phyloP scores from a whole-genome alignment of 108 stramenopile genomes.

The Mediolabrus comicus region DNA sequence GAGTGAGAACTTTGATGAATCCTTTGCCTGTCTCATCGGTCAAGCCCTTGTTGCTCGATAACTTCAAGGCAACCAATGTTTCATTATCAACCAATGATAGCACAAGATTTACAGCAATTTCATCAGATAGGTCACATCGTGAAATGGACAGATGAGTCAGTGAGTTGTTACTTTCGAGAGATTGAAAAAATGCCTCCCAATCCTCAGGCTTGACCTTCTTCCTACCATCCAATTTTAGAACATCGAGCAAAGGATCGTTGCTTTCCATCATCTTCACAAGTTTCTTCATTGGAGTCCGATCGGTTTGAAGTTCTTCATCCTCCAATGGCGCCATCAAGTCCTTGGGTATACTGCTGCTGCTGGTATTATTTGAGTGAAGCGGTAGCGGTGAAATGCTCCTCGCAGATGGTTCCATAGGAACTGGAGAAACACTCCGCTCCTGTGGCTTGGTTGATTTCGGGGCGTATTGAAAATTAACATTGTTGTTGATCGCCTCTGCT shows the following conservation, averaged over 20 bases:
- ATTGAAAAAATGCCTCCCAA: constrained; percentile 26
- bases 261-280: constrained; percentile 13
- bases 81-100: constrained; percentile 28
- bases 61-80: constrained; percentile 10
- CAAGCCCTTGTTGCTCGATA: constrained; percentile 14
- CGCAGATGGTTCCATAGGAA: neutral
- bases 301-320: constrained; percentile 7
- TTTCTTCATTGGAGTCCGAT: constrained; percentile 13
- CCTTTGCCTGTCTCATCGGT: constrained; percentile 11
- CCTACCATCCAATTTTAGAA: constrained; percentile 26
- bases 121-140: constrained; percentile 19
- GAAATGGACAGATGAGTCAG: constrained; percentile 21
- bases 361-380: neutral
- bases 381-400: neutral
- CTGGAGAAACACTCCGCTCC: neutral
- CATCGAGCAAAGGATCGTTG: constrained; percentile 21
- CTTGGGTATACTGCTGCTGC: neutral
- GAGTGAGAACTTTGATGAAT: neutral
- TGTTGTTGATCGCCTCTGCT: too few relatives aligned
- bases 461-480: too few relatives aligned
- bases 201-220: constrained; percentile 11
- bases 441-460: neutral
- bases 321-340: constrained; percentile 7
- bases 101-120: constrained; percentile 5
- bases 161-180: constrained; percentile 13